Percentiles rank a stretch among this genome's conserved stretches.
phyloP scores from a whole-genome alignment of 208 protist species.

The Trypanosoma scelopori region DNA sequence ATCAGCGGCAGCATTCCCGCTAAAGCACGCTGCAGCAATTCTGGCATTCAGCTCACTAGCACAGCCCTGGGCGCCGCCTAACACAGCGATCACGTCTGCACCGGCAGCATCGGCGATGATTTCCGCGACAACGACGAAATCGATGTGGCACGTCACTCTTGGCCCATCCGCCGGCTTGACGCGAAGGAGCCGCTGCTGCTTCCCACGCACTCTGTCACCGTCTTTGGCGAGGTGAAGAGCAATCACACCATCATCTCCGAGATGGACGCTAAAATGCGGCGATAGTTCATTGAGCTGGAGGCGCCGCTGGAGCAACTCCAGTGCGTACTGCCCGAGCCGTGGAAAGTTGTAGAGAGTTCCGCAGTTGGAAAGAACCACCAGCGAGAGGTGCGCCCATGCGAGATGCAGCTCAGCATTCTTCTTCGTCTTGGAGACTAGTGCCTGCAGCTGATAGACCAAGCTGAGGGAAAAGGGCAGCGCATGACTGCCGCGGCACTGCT shows the following conservation, averaged over 20 bases:
- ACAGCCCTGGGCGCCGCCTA: slow-evolving; percentile 26
- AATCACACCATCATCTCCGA: not conserved
- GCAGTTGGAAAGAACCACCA: slow-evolving; percentile 43
- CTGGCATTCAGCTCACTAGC: slow-evolving; percentile 21
- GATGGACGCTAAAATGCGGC: slow-evolving; percentile 36
- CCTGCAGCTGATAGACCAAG: slow-evolving; percentile 52
- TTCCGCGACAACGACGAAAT: slow-evolving; percentile 55
- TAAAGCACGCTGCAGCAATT: slow-evolving; percentile 43
- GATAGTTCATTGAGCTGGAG: slow-evolving; percentile 37
- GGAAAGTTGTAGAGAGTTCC: slow-evolving; percentile 43
- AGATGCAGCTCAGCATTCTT: slow-evolving; percentile 19
- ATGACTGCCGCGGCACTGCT: slow-evolving; percentile 45
- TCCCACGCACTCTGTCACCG: slow-evolving; percentile 6
- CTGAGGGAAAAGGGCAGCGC: slow-evolving; percentile 55
- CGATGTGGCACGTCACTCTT: slow-evolving; percentile 45
- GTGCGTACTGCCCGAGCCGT: slow-evolving; percentile 49
- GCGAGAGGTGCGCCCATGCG: slow-evolving; percentile 72
- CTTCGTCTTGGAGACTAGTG: slow-evolving; percentile 20
- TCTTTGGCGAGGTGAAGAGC: slow-evolving; percentile 3
- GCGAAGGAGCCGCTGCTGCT: slow-evolving; percentile 18
- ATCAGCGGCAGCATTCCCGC: slow-evolving; percentile 17
- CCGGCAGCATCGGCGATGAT: slow-evolving; percentile 52
- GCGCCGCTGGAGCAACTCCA: slow-evolving; percentile 47
- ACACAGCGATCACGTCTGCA: slow-evolving; percentile 36
- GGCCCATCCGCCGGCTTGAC: slow-evolving; percentile 24